Evolutionary conservation across 2,329 filamentous ascomycete species (phyloP), one percentile per base, ranked within the genome.

Genomic region (Colletotrichum kahawae): DNA sequence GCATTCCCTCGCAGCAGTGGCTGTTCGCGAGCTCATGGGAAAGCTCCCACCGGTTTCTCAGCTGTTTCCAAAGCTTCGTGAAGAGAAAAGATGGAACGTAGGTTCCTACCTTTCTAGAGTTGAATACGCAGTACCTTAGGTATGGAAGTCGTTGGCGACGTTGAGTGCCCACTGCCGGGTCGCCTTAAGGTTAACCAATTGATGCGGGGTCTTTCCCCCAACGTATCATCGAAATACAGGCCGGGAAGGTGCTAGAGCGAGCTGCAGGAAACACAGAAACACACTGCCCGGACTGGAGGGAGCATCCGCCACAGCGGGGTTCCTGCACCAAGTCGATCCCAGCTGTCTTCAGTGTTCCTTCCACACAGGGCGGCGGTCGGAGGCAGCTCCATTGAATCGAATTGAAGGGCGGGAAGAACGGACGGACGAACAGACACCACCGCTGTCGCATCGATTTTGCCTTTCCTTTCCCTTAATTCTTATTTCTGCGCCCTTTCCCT

Each of bases 241-340:
- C 13, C 8, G 18, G 34, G 10, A 64, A 29, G 14, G 34, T 64
- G 60, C 27, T 18, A 29, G 2, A 36, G n/a, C 3, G 59, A 62
- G 59, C 60, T 63, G 60, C 60, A 63, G 31, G 60, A 63, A 63
- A 63, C 34, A 38, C 8, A 14, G 38, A 16, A 21, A 48, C 38
- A 48, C 38, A n/a, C 38, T n/a, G 29, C 29, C 5, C 7, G 9
- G 38, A 48, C 38, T 48, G 38, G 9, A 48, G 18, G 18, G 38
- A 27, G 21, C 54, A 66, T 54, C 67, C 67, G 72, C 72, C 63
- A 72, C 69, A 67, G 72, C 69, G 69, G 72, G 69, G 72, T 72
- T 72, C 33, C 72, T 75, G 63, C 56, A 71, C 56, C 56, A 10
- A 67, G 56, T 31, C 27, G 68, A 72, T 68, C 57, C 62, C 43